These are phyloP conservation scores for Sarocladium kiliense DNA, from an alignment of 2,329 filamentous ascomycete species.

Conservation along the genomic window DNA sequence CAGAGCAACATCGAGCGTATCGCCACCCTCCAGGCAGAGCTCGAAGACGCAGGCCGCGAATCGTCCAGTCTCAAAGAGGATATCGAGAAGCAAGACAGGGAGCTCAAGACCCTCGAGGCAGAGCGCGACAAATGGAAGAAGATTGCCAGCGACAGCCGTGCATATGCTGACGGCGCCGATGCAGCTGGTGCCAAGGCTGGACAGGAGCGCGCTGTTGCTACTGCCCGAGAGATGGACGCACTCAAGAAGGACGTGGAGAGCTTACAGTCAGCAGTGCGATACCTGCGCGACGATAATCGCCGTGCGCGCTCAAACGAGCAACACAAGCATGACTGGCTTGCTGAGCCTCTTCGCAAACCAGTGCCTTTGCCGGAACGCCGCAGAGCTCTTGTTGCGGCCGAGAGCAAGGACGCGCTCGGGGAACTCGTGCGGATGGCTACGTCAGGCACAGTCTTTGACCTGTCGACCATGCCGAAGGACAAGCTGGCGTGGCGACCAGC, in stretches of 20 bases:
- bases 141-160: constrained; percentile 57
- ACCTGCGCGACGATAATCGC: constrained; percentile 62
- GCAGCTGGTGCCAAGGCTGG: constrained; percentile 50
- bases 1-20: constrained; percentile 70
- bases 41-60: constrained; percentile 47
- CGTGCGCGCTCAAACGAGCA: constrained; percentile 55
- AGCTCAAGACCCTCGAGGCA: constrained; percentile 58
- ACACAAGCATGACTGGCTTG: constrained; percentile 52
- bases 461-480: constrained; percentile 52
- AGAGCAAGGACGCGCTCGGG: constrained; percentile 59
- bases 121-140: constrained; percentile 69
- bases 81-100: constrained; percentile 62
- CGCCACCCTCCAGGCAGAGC: constrained; percentile 55
- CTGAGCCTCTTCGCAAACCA: constrained; percentile 52
- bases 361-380: constrained; percentile 41
- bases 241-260: constrained; percentile 64
- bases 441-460: constrained; percentile 52
- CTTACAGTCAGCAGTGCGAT: constrained; percentile 61
- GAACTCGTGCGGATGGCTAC: constrained; percentile 60
- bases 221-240: constrained; percentile 66
- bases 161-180: constrained; percentile 48
- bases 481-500: constrained; percentile 63
- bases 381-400: constrained; percentile 47
- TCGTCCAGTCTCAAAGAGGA: constrained; percentile 54
- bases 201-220: constrained; percentile 63